Evolutionary conservation across 331 rosid genomes (phyloP), one percentile per base, ranked within the genome.

Genomic region (Erythrophleum ivorense): DNA sequence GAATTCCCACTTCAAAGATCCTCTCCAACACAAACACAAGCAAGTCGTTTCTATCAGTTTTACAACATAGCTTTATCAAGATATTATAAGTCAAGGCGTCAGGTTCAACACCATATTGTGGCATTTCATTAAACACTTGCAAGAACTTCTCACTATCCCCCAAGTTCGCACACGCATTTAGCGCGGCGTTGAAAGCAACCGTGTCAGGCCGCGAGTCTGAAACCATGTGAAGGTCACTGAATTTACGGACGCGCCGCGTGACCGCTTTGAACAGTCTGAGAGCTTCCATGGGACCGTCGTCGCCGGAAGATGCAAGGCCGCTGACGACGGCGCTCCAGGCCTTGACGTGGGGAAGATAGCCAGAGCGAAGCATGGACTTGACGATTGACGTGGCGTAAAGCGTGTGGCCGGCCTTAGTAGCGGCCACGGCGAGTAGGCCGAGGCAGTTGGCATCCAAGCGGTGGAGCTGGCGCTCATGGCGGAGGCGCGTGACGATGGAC

Each of bases 331-430:
- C 97, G 75, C 96, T 88, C 99, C 98, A 95, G 13, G 99, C 97
- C 87, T 93, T 95, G 43, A 95, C 97, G 33, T 95, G 96, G 33
- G 99, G 99, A 38, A 95, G 97, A 83, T 90, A 93, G 49, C 99
- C 97, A 9, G 99, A 91, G 57, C 99, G 99, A 81, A 95, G 97
- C 99, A 95, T 95, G 91, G 99, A 95, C 81, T 90, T 94, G 78
- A 95, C 73, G 31, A 95, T 77, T 6, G 99, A 95, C 34, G 91
- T 73, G 77, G 99, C 97, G 64, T 95, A 95, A 46, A 87, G 86
- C 6, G 91, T 92, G 83, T 93, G 92, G 34, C 97, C 97, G 6
- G 92, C 83, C 82, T 89, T 89, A 50, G 91, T 59, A 4, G 99
- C 97, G 3, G 99, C 88, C 34, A 80, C 94, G 31, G 99, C 97